These are phyloP conservation scores for Conoideocrella luteorostrata DNA, from an alignment of 2,329 filamentous ascomycete genomes.

Conservation along the genomic window DNA sequence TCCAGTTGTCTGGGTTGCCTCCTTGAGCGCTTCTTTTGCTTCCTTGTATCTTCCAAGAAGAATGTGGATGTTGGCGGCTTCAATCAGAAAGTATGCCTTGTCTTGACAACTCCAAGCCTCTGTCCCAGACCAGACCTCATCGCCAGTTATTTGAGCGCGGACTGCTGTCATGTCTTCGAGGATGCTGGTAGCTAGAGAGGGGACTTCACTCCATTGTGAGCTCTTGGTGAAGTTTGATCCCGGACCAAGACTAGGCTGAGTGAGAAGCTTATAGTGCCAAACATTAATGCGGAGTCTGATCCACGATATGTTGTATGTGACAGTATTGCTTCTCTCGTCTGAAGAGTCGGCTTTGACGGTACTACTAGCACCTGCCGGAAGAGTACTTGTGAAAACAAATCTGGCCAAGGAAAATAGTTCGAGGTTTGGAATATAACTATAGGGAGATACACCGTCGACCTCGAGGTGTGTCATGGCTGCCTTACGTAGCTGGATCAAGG, in stretches of 20 bases:
- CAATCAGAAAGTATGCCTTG: slow-evolving; percentile 68
- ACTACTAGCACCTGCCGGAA: slow-evolving; percentile 20
- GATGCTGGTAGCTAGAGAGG: slow-evolving; percentile 46
- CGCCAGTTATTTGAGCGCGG: slow-evolving; percentile 29
- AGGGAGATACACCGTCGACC: slow-evolving; percentile 80
- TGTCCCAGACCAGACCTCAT: slow-evolving; percentile 30
- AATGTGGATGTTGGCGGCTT: slow-evolving; percentile 76
- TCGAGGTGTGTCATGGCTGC: slow-evolving; percentile 62
- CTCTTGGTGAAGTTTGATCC: slow-evolving; percentile 50
- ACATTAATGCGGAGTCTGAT: slow-evolving; percentile 66
- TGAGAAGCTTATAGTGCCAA: slow-evolving; percentile 56
- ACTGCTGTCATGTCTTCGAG: slow-evolving; percentile 36
- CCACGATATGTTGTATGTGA: slow-evolving; percentile 49
- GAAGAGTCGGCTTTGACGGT: no score
- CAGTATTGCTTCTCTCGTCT: slow-evolving; percentile 35
- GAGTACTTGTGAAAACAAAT: slow-evolving; percentile 34
- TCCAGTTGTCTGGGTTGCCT: slow-evolving; percentile 59
- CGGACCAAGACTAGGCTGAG: slow-evolving; percentile 47
- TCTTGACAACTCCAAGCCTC: slow-evolving; percentile 38
- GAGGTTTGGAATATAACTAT: slow-evolving; percentile 74
- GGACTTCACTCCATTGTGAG: slow-evolving; percentile 53
- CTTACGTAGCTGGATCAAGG: slow-evolving; percentile 39
- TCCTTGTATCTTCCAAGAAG: slow-evolving; percentile 75
- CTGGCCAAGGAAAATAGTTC: slow-evolving; percentile 75
- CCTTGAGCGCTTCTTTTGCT: slow-evolving; percentile 63